Conservation (phyloP, 768 basidiomycete species). For the Russula sp. region DNA sequence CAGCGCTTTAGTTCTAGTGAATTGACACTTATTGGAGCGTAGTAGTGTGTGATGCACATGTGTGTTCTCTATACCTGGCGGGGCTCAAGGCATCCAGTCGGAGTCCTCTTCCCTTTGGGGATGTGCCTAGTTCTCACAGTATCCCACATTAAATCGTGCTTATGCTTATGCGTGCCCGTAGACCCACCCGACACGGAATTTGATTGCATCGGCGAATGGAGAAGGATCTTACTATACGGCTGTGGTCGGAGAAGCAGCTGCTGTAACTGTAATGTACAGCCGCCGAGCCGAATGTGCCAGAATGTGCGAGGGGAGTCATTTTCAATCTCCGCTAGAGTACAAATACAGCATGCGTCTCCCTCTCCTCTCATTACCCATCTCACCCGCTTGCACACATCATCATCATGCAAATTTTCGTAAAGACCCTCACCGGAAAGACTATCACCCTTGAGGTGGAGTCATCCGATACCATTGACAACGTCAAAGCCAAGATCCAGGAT, state of each 20-base stretch:
- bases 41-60: too few relatives aligned
- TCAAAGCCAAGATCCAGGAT: conserved; percentile 83
- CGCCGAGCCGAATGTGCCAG: background rate
- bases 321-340: conserved; percentile 24
- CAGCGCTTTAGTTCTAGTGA: too few relatives aligned
- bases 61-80: too few relatives aligned
- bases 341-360: background rate
- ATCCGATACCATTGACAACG: conserved; percentile 67
- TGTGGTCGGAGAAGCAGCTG: conserved; percentile 51
- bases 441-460: conserved; percentile 74
- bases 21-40: too few relatives aligned
- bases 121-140: too few relatives aligned
- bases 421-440: conserved; percentile 70
- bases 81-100: too few relatives aligned
- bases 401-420: conserved; percentile 53
- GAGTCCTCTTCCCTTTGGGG: too few relatives aligned
- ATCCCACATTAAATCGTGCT: conserved; percentile 17
- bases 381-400: background rate
- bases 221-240: conserved; percentile 76
- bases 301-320: background rate
- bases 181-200: conserved; percentile 71
- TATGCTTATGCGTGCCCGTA: conserved; percentile 39
- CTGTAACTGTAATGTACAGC: too few relatives aligned
- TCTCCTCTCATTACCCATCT: background rate
- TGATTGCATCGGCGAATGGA: conserved; percentile 90